Conservation (phyloP, 805 yeast species). For the Metschnikowia shivogae region DNA sequence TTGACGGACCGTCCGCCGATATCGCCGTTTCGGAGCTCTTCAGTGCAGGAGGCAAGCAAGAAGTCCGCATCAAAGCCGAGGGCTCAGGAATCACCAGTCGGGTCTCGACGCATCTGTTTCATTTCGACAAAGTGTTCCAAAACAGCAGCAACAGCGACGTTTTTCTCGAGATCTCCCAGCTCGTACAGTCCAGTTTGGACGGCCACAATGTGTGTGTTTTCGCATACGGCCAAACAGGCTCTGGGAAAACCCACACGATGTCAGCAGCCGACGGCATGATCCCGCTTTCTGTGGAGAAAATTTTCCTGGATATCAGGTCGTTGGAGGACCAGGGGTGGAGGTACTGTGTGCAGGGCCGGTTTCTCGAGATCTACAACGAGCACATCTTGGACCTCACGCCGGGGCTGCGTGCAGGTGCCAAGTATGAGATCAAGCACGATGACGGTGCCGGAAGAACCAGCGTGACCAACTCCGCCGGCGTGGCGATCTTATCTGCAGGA, state of each 20-base stretch:
- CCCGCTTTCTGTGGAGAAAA: conserved; percentile 66
- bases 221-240: conserved; percentile 92
- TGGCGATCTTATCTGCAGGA: conserved; percentile 42
- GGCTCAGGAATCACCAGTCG: conserved; percentile 2
- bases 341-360: conserved; percentile 63
- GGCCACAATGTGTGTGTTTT: conserved; percentile 91
- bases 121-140: conserved; percentile 76
- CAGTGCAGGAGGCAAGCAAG: conserved; percentile 35
- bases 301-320: conserved; percentile 53
- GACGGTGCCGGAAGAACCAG: conserved; percentile 48
- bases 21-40: conserved; percentile 19
- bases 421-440: conserved; percentile 73
- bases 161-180: conserved; percentile 80
- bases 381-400: conserved; percentile 64
- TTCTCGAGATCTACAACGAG: conserved; percentile 88
- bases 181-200: conserved; percentile 64
- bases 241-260: conserved; percentile 95
- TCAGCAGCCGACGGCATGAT: conserved; percentile 73
- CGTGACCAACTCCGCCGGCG: conserved; percentile 55
- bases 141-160: conserved; percentile 54
- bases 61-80: conserved; percentile 20
- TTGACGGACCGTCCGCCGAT: neutral
- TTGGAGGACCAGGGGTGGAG: conserved; percentile 58
- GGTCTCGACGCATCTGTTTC: conserved; percentile 36
- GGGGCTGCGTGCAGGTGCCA: conserved; percentile 21